Conservation (phyloP, 768 basidiomycete species). For the Xanthoconium stramineum region DNA sequence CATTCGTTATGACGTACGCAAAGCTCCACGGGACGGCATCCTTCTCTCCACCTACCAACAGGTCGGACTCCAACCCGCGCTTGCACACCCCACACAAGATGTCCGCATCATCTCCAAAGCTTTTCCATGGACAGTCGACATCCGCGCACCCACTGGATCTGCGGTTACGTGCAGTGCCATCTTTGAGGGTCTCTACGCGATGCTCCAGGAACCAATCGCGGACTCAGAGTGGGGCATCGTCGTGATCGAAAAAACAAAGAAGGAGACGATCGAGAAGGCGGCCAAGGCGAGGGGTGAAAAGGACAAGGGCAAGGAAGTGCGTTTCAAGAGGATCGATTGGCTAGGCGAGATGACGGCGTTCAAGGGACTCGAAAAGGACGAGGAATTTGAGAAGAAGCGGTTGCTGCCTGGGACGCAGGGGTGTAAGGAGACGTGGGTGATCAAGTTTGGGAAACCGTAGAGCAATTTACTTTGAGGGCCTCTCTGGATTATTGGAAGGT, state of each 20-base stretch:
- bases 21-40: conserved; percentile 41
- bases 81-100: conserved; percentile 29
- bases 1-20: conserved; percentile 48
- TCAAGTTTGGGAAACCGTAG: conserved; percentile 42
- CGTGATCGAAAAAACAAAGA: conserved; percentile 39
- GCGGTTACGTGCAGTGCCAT: conserved; percentile 48
- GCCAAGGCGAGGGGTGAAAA: conserved; percentile 46
- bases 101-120: conserved; percentile 56
- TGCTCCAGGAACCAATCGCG: conserved; percentile 50
- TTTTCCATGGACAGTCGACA: conserved; percentile 66
- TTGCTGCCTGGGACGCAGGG: conserved; percentile 42
- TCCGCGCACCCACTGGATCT: conserved; percentile 34
- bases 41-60: conserved; percentile 40
- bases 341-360: conserved; percentile 58
- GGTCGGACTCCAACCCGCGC: conserved; percentile 36
- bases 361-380: conserved; percentile 59
- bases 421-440: conserved; percentile 56
- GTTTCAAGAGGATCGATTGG: conserved; percentile 59
- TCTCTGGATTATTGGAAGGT: neutral
- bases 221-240: conserved; percentile 71
- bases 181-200: conserved; percentile 50
- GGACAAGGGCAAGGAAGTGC: conserved; percentile 33
- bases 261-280: conserved; percentile 46
- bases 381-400: conserved; percentile 51
- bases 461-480: neutral